Evolutionary conservation across 202 grass and related monocot species (phyloP).

Genomic region (Carex sylvatica): DNA sequence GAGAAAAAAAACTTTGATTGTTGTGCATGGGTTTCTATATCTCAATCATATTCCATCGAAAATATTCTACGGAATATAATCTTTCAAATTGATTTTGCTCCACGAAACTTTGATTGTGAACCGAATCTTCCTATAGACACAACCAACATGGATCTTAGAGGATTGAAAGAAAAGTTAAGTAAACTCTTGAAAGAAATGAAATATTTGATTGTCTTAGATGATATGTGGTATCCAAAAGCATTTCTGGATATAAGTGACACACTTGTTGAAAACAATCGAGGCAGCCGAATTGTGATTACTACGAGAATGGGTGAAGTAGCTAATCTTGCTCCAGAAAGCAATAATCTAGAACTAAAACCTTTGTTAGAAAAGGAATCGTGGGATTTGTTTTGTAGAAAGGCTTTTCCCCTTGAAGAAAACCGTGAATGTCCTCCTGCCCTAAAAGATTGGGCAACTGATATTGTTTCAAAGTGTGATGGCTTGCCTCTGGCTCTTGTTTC

Average conservation of each 20-base stretch:
- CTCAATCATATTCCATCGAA: slow-evolving; percentile 16
- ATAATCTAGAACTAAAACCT: slow-evolving; percentile 5
- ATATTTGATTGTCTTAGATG: slow-evolving; percentile 39
- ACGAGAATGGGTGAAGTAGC: slow-evolving; percentile 12
- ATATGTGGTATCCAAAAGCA: slow-evolving; percentile 31
- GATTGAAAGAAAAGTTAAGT: slow-evolving; percentile 14
- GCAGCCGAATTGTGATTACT: slow-evolving; percentile 26
- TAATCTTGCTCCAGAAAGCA: neutral
- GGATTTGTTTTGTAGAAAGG: slow-evolving; percentile 43
- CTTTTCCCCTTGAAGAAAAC: slow-evolving; percentile 30
- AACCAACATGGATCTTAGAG: neutral
- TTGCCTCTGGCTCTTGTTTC: slow-evolving; percentile 50
- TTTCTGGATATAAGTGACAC: slow-evolving; percentile 2
- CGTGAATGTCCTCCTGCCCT: slow-evolving; percentile 32
- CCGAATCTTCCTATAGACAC: neutral
- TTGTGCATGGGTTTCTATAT: slow-evolving; percentile 35
- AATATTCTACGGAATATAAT: slow-evolving; percentile 19
- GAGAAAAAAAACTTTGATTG: slow-evolving; percentile 34
- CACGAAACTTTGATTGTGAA: no score
- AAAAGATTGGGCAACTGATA: slow-evolving; percentile 34
- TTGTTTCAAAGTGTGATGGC: slow-evolving; percentile 41
- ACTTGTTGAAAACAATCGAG: slow-evolving; percentile 17
- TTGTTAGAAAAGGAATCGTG: slow-evolving; percentile 38
- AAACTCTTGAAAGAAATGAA: neutral
- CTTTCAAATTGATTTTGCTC: neutral